Conservation (phyloP, 345 rosid species). For the Brassica incana region DNA sequence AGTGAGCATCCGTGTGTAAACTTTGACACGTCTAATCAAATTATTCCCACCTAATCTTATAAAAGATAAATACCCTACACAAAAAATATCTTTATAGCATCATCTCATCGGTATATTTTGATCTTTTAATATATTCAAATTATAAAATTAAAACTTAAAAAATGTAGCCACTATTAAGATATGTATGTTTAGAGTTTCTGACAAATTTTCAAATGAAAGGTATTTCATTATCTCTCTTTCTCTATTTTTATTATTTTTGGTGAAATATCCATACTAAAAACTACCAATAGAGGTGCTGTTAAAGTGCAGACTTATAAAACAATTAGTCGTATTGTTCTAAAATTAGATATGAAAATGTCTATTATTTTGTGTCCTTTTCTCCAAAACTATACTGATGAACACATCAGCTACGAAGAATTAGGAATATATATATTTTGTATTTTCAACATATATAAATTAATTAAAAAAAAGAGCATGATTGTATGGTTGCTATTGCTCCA, state of each 20-base stretch:
- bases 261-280: too few relatives aligned
- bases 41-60: constrained; percentile 10
- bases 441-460: not conserved
- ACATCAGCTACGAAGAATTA: constrained; percentile 2
- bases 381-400: not conserved
- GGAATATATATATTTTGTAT: constrained; percentile 5
- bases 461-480: not conserved
- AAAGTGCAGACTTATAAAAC: not conserved
- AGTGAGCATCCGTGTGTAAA: constrained; percentile 27
- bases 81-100: not conserved
- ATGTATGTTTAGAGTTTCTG: not conserved
- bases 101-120: not conserved
- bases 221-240: not conserved
- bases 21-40: constrained; percentile 27
- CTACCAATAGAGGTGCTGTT: not conserved
- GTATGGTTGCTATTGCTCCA: constrained; percentile 26
- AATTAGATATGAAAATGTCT: constrained; percentile 15
- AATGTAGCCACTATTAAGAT: not conserved
- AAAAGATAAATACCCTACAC: constrained; percentile 14
- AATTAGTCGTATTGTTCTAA: not conserved
- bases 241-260: not conserved
- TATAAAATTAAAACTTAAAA: too few relatives aligned
- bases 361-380: constrained; percentile 7
- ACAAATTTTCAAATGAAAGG: not conserved
- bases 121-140: too few relatives aligned